These are phyloP conservation scores for Aureobasidium sp. DNA, from an alignment of 2,329 filamentous ascomycete species.

Conservation along the genomic window DNA sequence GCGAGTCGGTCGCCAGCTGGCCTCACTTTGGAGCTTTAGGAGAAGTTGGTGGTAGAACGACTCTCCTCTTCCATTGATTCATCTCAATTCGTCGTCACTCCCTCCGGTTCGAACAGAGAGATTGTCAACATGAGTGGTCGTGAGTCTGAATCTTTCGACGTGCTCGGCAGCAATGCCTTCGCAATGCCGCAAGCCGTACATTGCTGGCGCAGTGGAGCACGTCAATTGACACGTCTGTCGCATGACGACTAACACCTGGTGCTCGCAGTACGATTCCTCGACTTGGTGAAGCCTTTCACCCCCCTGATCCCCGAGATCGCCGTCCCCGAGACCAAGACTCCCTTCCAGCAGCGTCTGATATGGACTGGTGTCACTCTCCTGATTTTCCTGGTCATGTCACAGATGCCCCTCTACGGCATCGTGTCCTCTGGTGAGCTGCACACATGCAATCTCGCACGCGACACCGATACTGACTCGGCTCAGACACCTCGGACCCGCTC, in stretches of 20 bases:
- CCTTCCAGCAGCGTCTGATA: constrained; percentile 77
- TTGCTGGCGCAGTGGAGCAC: neutral
- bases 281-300: constrained; percentile 99
- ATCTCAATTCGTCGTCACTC: constrained; percentile 7
- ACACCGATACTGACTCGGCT: constrained; percentile 13
- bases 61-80: constrained; percentile 12
- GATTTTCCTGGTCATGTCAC: constrained; percentile 99
- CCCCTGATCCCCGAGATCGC: constrained; percentile 99
- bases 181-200: neutral
- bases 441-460: neutral
- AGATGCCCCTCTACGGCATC: constrained; percentile 97
- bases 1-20: neutral
- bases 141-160: constrained; percentile 33
- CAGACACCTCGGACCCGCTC: constrained; percentile 81
- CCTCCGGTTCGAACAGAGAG: constrained; percentile 12
- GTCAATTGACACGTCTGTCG: constrained; percentile 6
- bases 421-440: constrained; percentile 62
- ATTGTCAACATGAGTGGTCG: constrained; percentile 46
- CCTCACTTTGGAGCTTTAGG: constrained; percentile 13
- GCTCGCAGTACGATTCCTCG: constrained; percentile 85
- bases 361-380: constrained; percentile 62
- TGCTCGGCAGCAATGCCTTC: neutral
- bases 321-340: constrained; percentile 95
- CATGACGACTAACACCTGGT: constrained; percentile 18
- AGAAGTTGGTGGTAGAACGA: constrained; percentile 1